Evolutionary conservation across 2,329 filamentous ascomycete species (phyloP), one percentile per base, ranked within the genome.

Genomic region (Hortaea werneckii): DNA sequence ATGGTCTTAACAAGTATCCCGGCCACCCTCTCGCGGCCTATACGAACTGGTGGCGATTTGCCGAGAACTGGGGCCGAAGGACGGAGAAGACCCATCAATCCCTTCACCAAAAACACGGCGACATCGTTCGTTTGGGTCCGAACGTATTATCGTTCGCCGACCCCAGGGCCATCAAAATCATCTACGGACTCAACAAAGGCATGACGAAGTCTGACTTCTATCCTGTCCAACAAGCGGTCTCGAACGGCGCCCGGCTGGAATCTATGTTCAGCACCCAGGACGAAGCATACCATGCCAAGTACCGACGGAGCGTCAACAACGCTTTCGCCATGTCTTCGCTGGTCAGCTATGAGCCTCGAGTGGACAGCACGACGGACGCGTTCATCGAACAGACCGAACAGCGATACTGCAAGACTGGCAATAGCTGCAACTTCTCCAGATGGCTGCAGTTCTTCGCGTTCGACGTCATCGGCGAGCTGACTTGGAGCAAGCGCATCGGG

Each of bases 371-470:
- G 1, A 81, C 83, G 0, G 77, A 78, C 51, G 67, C 85, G 2
- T 90, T 88, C 61, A 74, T 90, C 38, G 64, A 69, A 46, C 67
- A 69, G 50, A 73, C 70, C 1, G 58, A 68, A 39, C 57, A 63
- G 20, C 55, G 68, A 29, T 75, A 67, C 53, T 65, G 65, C 7
- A 60, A 60, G 4, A 66, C 66, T 0, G 65, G 67, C 9, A 50
- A 54, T 28, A 65, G 65, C 26, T 85, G 80, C 57, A 77, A 85
- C 58, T 82, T 87, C 46, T 78, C 79, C 1, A 70, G 73, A 47
- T 88, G 85, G 85, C 67, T 89, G 47, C 85, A 89, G 58, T 88
- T 81, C 60, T 88, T 85, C 54, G 85, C 85, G 0, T 89, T 89
- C 57, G 85, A 89, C 58, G 84, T 88, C 10, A 87, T 87, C 50